These are phyloP conservation scores for Penicillium sp. DNA, from an alignment of 2,329 filamentous ascomycete genomes.

Conservation along the genomic window DNA sequence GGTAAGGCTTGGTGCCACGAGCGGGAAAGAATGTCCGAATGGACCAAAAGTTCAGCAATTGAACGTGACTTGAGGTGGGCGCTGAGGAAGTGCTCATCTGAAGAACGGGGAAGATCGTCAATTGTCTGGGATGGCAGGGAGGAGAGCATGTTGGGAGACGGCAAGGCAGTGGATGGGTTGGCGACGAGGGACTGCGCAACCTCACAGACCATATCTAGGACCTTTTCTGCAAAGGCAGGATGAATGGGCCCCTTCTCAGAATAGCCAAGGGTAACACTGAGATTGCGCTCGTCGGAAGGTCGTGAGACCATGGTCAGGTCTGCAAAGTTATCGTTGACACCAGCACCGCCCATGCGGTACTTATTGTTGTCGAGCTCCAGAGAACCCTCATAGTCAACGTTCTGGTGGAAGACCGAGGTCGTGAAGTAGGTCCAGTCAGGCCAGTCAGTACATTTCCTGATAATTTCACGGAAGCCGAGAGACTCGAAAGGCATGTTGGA, in stretches of 20 bases:
- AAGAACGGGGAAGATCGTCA: conserved; percentile 24
- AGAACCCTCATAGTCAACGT: conserved; percentile 35
- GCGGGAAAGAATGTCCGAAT: conserved; percentile 40
- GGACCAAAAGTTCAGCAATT: conserved; percentile 38
- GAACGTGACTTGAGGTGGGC: conserved; percentile 38
- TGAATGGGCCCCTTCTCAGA: conserved; percentile 37
- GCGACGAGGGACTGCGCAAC: conserved; percentile 36
- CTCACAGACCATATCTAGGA: conserved; percentile 43
- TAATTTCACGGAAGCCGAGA: conserved; percentile 56
- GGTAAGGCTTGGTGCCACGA: conserved; percentile 42
- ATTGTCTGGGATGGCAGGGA: conserved; percentile 33
- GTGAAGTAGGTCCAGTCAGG: conserved; percentile 43
- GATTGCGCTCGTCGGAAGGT: conserved; percentile 30
- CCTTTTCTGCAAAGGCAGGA: conserved; percentile 32
- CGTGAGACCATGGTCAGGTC: conserved; percentile 42
- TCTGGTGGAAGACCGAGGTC: conserved; percentile 42
- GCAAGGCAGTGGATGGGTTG: conserved; percentile 34
- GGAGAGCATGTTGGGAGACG: conserved; percentile 33
- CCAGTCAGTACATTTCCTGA: conserved; percentile 43
- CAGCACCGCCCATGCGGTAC: conserved; percentile 40
- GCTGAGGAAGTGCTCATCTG: conserved; percentile 34
- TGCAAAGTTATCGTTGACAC: conserved; percentile 40
- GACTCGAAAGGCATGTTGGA: conserved; percentile 56
- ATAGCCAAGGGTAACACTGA: conserved; percentile 40
- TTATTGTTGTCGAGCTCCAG: conserved; percentile 39